These are phyloP conservation scores for Coemansia sp. DNA, from an alignment of 192 early-diverging fungal species.

Conservation along the genomic window DNA sequence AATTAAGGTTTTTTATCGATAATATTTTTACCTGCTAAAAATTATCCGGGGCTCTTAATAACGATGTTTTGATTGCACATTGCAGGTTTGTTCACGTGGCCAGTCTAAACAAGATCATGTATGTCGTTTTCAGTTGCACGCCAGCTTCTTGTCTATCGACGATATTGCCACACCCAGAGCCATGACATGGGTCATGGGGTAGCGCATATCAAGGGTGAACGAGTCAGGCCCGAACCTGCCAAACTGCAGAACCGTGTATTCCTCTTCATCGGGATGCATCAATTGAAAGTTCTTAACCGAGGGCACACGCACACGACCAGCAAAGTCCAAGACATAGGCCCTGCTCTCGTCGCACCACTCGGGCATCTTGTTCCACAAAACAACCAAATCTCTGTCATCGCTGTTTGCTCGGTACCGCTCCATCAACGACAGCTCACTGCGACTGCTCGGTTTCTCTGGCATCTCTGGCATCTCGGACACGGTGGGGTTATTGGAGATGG, in stretches of 20 bases:
- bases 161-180: conserved; percentile 89
- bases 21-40: too few relatives aligned
- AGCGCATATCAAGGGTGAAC: conserved; percentile 90
- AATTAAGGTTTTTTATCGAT: too few relatives aligned
- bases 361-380: conserved; percentile 85
- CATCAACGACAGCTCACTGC: background rate
- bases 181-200: conserved; percentile 83
- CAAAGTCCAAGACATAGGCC: conserved; percentile 93
- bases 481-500: conserved; percentile 7
- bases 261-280: conserved; percentile 86
- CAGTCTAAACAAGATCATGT: too few relatives aligned
- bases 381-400: conserved; percentile 62
- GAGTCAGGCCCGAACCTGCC: conserved; percentile 69
- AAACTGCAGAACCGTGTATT: conserved; percentile 94
- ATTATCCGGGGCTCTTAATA: too few relatives aligned
- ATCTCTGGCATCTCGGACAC: background rate
- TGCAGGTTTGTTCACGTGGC: too few relatives aligned
- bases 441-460: too few relatives aligned
- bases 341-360: conserved; percentile 90
- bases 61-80: too few relatives aligned
- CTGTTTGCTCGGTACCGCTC: conserved; percentile 1
- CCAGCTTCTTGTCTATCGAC: conserved; percentile 86
- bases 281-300: conserved; percentile 99
- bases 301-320: conserved; percentile 77
- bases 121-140: conserved; percentile 62